Evolutionary conservation across 768 basidiomycete genomes (phyloP).

Genomic region (Mycena epipterygia): DNA sequence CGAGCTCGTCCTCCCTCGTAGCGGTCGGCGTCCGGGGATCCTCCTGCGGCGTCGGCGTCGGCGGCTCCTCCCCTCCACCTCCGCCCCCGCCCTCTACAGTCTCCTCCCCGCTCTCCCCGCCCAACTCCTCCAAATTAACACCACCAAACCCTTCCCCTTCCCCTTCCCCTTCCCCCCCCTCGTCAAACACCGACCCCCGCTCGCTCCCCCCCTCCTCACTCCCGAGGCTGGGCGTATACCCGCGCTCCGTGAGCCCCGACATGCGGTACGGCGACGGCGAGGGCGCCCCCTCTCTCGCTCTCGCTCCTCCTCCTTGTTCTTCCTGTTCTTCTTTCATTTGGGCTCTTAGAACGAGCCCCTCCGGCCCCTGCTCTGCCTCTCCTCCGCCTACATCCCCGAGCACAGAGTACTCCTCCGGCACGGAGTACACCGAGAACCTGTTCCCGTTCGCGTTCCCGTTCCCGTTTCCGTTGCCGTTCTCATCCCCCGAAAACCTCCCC

Average conservation of each 20-base stretch:
- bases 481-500: too few species aligned
- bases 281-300: background rate
- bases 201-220: background rate
- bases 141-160: background rate
- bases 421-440: too few species aligned
- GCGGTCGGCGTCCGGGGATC: slow-evolving; percentile 8
- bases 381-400: too few species aligned
- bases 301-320: background rate
- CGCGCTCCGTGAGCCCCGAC: slow-evolving; percentile 33
- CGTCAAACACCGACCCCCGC: background rate
- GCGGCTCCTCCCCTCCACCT: background rate
- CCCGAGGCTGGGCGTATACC: slow-evolving; percentile 23
- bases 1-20: too few species aligned
- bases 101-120: background rate
- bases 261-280: slow-evolving; percentile 29
- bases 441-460: too few species aligned
- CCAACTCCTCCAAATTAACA: background rate
- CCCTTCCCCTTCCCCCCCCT: background rate
- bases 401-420: too few species aligned
- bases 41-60: slow-evolving; percentile 2
- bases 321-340: background rate
- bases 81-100: background rate
- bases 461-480: too few species aligned
- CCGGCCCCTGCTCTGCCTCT: too few species aligned
- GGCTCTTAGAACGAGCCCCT: too few species aligned